Evolutionary conservation across 495 filamentous ascomycete genomes (phyloP), one percentile per base, ranked within the genome.

Genomic region (Daldinia caldariorum): DNA sequence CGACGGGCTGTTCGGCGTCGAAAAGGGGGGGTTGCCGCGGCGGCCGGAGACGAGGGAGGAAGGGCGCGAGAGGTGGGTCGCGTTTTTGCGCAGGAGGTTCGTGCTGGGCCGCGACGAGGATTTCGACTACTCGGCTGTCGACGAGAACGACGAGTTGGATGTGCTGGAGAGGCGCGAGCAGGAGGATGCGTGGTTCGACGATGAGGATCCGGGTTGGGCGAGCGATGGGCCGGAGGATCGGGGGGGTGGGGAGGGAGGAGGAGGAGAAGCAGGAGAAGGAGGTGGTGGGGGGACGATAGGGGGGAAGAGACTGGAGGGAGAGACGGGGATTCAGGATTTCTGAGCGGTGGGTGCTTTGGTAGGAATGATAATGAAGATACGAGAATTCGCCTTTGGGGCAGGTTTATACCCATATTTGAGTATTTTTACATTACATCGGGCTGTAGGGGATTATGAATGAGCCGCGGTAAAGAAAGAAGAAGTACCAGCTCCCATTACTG

Each of bases 281-380:
- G 26, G 26, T 26, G 26, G 26, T 79, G 69, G 79, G 49, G 84
- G 80, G 51, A 78, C 78, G 43, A 63, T 64, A n/a, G 80, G 34
- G 47, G 31, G 16, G 51, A 72, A 41, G 76, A 78, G 14, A 66
- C 71, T 91, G 16, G 79, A 78, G 29, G 91, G 92, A 4, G 88
- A 94, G 79, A 94, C 92, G 18, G 92, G 92, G 0, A 81, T 94
- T 38, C 91, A 94, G 74, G 92, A 96, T 78, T 96, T 89, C 63
- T 95, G 78, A 86, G 38, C 4, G 50, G 5, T 26, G 26, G 26
- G 26, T 26, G 8, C 16, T 8, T 6, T 38, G 10, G 51, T 53
- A 59, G 18, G 38, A 16, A 12, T 56, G 8, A 31, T 38, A n/a
- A 32, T 10, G 22, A 7, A 45, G 34, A 35, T 35, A 10, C 34